A percentile compares a stretch with the other conserved stretches of the same genome.
Evolutionary conservation across 306 rosid species (phyloP).

Genomic region (Cicer pinnatifidum): DNA sequence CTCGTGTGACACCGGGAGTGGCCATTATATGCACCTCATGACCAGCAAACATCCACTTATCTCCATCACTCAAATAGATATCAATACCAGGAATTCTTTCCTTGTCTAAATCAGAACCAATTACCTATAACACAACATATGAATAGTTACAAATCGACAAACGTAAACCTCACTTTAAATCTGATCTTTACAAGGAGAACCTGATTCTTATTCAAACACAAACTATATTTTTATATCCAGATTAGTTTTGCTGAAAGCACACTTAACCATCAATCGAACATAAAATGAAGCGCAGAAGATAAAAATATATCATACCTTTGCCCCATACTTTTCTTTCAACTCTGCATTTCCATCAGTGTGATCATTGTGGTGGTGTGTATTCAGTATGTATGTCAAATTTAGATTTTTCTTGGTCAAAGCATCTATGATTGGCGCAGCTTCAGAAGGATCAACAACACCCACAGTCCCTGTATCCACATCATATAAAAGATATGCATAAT

Average conservation of each 20-base stretch:
- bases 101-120: slow-evolving; percentile 80
- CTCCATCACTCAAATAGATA: slow-evolving; percentile 86
- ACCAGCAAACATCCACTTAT: slow-evolving; percentile 99
- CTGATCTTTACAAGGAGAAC: neutral
- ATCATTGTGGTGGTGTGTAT: slow-evolving; percentile 92
- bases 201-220: slow-evolving; percentile 29
- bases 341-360: slow-evolving; percentile 92
- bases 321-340: slow-evolving; percentile 91
- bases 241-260: slow-evolving; percentile 21
- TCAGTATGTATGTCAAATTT: slow-evolving; percentile 89
- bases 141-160: slow-evolving; percentile 25
- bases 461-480: slow-evolving; percentile 95
- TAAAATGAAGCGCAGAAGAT: slow-evolving; percentile 28
- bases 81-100: slow-evolving; percentile 90
- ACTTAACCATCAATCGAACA: neutral
- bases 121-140: slow-evolving; percentile 62
- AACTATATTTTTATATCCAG: neutral
- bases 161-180: slow-evolving; percentile 19
- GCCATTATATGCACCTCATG: slow-evolving; percentile 91
- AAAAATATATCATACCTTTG: slow-evolving; percentile 48
- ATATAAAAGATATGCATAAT: slow-evolving; percentile 88
- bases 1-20: slow-evolving; percentile 97
- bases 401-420: slow-evolving; percentile 77
- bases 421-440: slow-evolving; percentile 80
- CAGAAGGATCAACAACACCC: slow-evolving; percentile 98